Base-by-base conservation (phyloP, 768 basidiomycete genomes). In the Lenzites betulinus region DNA sequence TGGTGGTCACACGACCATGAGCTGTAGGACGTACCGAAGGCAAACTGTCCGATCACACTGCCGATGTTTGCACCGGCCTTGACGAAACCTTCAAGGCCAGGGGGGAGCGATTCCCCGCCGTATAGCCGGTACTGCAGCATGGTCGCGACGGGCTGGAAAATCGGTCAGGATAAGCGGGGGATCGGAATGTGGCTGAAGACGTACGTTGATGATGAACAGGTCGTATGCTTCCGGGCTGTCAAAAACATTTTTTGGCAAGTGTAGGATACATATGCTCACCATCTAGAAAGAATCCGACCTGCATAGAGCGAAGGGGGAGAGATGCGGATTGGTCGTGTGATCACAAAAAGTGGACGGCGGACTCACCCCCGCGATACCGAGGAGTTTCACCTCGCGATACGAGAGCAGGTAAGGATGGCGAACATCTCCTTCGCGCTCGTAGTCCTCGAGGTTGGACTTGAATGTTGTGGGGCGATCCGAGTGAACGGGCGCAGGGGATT, bases 261-360 rank as follows among this genome's bases (percentile, higher is more conserved):
- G 9, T 11, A 35, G 18, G 51, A 18, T 13, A 28, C 20, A 25
- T 11, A 47, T 20, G 38, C 81, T 44, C 59, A 86, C 86, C 87
- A 70, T 89, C 87, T 35, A 89, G 75, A 76, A 89, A 88, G 72
- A 88, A 88, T 7, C 87, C 87, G 51, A 87, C 82, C 85, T 86
- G 58, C 2, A 33, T 15, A 26, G 50, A 33, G 44, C 54, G n/a
- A 15, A 20, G 35, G 42, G 33, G 39, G 44, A 50, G 18, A 47
- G n/a, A 25, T 54, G 51, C 58, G 57, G 12, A 54, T 33, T 16
- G 44, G 48, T 59, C 55, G 64, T 60, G 54, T 57, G 57, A 63
- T 53, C 0, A 28, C 16, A 35, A 30, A 38, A 46, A 30, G 33
- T 18, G 33, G 48, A 48, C 28, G 47, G 49, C 15, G 7, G 3